A percentile compares a stretch with the other conserved stretches of the same genome.
These are phyloP conservation scores for Oxalis stricta DNA, from an alignment of 441 rosid genomes.

Conservation along the genomic window DNA sequence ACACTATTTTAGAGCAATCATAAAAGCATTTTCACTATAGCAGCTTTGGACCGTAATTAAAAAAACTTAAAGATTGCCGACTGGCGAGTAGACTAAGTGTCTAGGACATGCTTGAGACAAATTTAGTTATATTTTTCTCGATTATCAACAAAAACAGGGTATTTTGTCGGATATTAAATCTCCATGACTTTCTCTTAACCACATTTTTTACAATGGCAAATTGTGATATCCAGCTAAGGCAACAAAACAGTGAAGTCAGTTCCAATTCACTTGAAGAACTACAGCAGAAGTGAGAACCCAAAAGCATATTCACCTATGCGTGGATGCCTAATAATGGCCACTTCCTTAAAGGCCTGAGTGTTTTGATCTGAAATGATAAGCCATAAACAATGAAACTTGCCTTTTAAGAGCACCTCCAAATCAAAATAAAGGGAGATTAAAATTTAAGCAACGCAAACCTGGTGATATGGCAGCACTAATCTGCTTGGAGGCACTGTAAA, in stretches of 20 bases:
- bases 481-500: constrained; percentile 95
- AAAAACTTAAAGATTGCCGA: too few relatives aligned
- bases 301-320: constrained; percentile 96
- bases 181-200: too few relatives aligned
- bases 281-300: constrained; percentile 91
- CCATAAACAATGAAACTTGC: constrained; percentile 1
- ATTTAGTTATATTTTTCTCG: too few relatives aligned
- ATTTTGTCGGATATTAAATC: too few relatives aligned
- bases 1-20: too few relatives aligned
- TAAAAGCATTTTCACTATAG: too few relatives aligned
- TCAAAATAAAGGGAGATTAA: background rate
- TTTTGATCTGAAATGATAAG: constrained; percentile 60
- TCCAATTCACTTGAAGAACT: constrained; percentile 50
- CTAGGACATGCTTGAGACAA: too few relatives aligned
- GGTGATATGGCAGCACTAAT: constrained; percentile 97
- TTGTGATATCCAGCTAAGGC: too few relatives aligned
- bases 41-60: too few relatives aligned
- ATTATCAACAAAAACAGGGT: too few relatives aligned
- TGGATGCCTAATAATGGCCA: constrained; percentile 93
- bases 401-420: background rate
- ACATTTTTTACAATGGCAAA: too few relatives aligned
- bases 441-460: constrained; percentile 24
- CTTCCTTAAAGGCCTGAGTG: constrained; percentile 90
- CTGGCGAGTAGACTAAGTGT: too few relatives aligned
- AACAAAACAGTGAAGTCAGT: constrained; percentile 1